Base-by-base conservation (phyloP, 805 yeast species). In the Yarrowia alimentaria region DNA sequence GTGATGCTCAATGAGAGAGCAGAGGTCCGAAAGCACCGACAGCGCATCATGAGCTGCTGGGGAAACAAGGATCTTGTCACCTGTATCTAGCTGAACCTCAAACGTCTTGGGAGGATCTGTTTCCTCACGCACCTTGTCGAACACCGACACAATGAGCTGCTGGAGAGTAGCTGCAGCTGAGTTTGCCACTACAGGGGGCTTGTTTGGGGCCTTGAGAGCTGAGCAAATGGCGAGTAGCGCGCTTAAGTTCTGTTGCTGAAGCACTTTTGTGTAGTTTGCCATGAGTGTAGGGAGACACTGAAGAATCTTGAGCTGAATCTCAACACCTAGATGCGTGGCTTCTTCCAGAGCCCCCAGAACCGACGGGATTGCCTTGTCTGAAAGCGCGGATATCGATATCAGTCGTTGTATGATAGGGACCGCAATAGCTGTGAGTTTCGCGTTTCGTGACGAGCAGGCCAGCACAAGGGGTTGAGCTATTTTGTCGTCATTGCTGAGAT, bases 91-190 rank as follows among this genome's bases (percentile, higher is more conserved):
- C 1, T 70, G 64, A 0, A 78, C 79, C 8, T 65, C 68, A 56
- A 59, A 60, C 11, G 56, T 51, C 38, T 52, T 56, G 20, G 34
- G 42, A 22, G 12, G 53, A 12, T 60, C 55, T 9, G 56, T 56
- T 33, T 75, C 78, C 4, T 66, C 70, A 13, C 62, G 56, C 38
- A 79, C 74, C 61, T 79, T 74, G 52, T 91, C 98, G 64, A 84
- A 91, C 0, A 89, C 76, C 22, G 84, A 78, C 28, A 84, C 79
- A 35, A 89, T 75, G 33, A 93, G 68, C 63, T 93, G 98, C 56
- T 89, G 94, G 37, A 89, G 74, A 3, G 98, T 88, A 2, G 98
- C 99, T 43, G 87, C 81, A 0, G 98, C 96, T 0, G 98, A 86
- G 60, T 89, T 90, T 11, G 79, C 74, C 5, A 93, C 95, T 58